Percentiles rank a stretch among this genome's conserved stretches.
Evolutionary conservation across 192 early-diverging fungal species (phyloP).

Genomic region (Entomortierella lignicola): DNA sequence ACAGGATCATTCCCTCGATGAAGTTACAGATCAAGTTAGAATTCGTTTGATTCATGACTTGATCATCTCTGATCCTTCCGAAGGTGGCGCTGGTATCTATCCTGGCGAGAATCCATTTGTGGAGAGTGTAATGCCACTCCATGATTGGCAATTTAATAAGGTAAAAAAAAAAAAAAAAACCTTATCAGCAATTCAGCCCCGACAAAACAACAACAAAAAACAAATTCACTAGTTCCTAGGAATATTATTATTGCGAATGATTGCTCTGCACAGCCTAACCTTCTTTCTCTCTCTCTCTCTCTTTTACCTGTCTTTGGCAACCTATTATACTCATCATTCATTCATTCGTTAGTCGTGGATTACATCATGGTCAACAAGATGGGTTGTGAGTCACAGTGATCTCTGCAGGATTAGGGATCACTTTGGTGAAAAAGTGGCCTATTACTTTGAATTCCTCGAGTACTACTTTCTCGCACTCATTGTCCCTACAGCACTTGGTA

Average conservation of each 20-base stretch:
- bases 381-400: constrained; percentile 78
- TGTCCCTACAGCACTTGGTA: constrained; percentile 73
- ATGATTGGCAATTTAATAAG: constrained; percentile 82
- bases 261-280: neutral
- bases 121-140: constrained; percentile 78
- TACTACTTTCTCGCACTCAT: constrained; percentile 85
- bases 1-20: constrained; percentile 30
- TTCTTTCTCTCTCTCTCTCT: neutral
- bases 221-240: neutral
- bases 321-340: too few species aligned
- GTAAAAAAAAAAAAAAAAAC: constrained; percentile 33
- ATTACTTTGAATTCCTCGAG: constrained; percentile 95
- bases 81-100: constrained; percentile 73
- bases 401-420: constrained; percentile 79
- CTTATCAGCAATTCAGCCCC: neutral
- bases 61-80: constrained; percentile 62
- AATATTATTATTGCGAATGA: constrained; percentile 20
- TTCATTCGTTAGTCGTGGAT: constrained; percentile 73
- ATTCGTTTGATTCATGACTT: constrained; percentile 72
- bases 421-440: constrained; percentile 89
- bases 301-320: too few species aligned
- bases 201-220: neutral
- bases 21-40: constrained; percentile 61
- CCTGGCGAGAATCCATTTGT: constrained; percentile 61
- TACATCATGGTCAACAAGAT: constrained; percentile 82